These are phyloP conservation scores for Cercis canadensis DNA, from an alignment of 306 rosid genomes.

Conservation along the genomic window DNA sequence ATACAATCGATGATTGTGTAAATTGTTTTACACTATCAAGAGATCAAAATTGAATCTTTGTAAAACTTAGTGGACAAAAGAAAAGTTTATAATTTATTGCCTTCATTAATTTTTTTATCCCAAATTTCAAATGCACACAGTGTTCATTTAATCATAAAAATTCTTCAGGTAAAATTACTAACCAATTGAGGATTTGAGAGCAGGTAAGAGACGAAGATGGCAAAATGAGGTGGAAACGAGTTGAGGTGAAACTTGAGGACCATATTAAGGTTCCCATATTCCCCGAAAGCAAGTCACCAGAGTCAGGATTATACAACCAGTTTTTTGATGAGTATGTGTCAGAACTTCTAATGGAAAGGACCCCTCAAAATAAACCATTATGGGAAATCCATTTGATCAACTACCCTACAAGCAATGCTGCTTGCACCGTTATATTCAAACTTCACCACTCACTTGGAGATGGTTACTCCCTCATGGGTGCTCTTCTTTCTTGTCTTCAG, in stretches of 20 bases:
- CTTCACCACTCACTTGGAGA: conserved; percentile 71
- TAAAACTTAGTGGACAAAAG: too few relatives aligned
- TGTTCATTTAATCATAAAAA: too few relatives aligned
- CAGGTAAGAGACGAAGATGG: conserved; percentile 48
- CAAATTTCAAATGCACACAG: too few relatives aligned
- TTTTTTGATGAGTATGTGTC: conserved; percentile 50
- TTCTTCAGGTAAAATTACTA: too few relatives aligned
- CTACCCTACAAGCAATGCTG: conserved; percentile 62
- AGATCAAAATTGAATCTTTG: too few relatives aligned
- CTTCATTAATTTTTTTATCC: too few relatives aligned
- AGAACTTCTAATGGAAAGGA: conserved; percentile 22
- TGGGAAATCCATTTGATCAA: conserved; percentile 65
- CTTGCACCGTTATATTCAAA: conserved; percentile 46
- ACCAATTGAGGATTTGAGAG: neutral
- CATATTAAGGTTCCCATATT: conserved; percentile 53
- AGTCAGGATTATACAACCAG: conserved; percentile 39
- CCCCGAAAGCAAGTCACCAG: conserved; percentile 27
- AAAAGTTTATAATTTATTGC: too few relatives aligned
- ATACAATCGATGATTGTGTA: too few relatives aligned
- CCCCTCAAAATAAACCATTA: conserved; percentile 48
- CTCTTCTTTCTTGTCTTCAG: conserved; percentile 60
- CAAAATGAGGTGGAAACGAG: conserved; percentile 54
- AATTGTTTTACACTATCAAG: too few relatives aligned
- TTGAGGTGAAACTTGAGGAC: conserved; percentile 54
- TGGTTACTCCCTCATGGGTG: conserved; percentile 67